Evolutionary conservation across 1,284 basidiomycete species (phyloP).

Genomic region (Anthracocystis walkeri): DNA sequence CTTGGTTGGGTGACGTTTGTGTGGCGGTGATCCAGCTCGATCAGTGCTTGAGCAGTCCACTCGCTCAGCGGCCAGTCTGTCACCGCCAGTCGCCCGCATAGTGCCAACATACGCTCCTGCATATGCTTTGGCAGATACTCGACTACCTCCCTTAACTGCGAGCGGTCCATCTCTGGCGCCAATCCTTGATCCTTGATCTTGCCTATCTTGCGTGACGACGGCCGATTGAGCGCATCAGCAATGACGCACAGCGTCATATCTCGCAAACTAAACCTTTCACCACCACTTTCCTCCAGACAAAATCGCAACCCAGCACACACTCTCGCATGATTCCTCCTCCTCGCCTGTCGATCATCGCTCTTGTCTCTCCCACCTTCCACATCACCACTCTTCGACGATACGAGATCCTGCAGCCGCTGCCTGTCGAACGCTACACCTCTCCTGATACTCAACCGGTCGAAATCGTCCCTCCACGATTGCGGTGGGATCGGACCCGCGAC

Average conservation of each 20-base stretch:
- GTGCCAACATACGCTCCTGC: constrained; percentile 23
- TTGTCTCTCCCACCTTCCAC: background rate
- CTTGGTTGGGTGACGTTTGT: too few species aligned
- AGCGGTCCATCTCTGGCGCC: constrained; percentile 3
- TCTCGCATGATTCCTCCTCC: background rate
- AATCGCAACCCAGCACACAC: constrained; percentile 25
- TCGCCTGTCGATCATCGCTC: background rate
- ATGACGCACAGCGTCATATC: constrained; percentile 44
- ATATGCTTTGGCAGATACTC: constrained; percentile 35
- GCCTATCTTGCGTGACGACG: background rate
- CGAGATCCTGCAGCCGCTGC: constrained; percentile 7
- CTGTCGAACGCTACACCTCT: constrained; percentile 13
- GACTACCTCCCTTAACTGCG: constrained; percentile 19
- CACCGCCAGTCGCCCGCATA: constrained; percentile 31
- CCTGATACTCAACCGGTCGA: constrained; percentile 31
- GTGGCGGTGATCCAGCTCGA: background rate
- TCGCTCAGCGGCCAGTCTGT: constrained; percentile 29
- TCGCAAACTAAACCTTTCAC: constrained; percentile 4
- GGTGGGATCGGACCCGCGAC: constrained; percentile 53
- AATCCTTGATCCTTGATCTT: constrained; percentile 1
- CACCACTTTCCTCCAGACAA: background rate
- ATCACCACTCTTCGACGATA: background rate
- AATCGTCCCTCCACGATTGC: constrained; percentile 47
- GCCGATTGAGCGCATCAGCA: constrained; percentile 30
- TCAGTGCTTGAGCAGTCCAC: constrained; percentile 24